Base-by-base conservation (phyloP, 2,329 filamentous ascomycete species). In the Neofusicoccum sp. region DNA sequence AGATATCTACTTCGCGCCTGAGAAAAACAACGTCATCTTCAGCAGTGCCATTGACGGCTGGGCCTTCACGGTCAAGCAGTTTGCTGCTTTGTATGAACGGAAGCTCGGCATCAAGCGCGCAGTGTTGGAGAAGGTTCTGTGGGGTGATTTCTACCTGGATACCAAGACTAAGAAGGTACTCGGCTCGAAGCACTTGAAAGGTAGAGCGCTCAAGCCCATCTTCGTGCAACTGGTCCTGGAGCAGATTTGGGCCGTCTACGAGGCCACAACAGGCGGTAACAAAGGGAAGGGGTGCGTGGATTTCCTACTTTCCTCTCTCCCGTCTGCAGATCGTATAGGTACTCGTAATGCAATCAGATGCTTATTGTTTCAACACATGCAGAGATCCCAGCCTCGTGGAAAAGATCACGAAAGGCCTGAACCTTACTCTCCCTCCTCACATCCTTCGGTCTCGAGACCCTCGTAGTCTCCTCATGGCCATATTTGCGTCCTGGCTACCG, bases 11-110 rank as follows among this genome's bases (percentile, higher is more conserved):
- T 99, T 99, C 76, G 91, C 95, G 0, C 95, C 95, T 0, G 95
- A 99, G 72, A 96, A 93, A 76, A 97, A 97, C 75, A 99, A 99
- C 71, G 95, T 99, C 74, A 98, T 99, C 65, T 99, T 99, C 74
- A 92, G 91, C 79, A 98, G 93, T 73, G 95, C 95, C 62, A 89
- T 96, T 61, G 95, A 99, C 71, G 95, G 95, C n/a, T 99, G 95
- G 95, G 95, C 95, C 2, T 99, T 99, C 70, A 99, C 95, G 0
- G 88, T 96, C 53, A 86, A 92, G 54, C 95, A 99, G 69, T 99
- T 99, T 72, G 93, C 95, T 16, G 86, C 86, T 38, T 79, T 98
- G 30, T 99, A 98, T 71, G 93, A 98, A 76, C 96, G 93, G 80
- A 99, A 99, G 75, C 84, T 99, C 6, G 93, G 95, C 12, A 96